phyloP scores from a whole-genome alignment of 805 yeast species.

The Ogataea pini region DNA sequence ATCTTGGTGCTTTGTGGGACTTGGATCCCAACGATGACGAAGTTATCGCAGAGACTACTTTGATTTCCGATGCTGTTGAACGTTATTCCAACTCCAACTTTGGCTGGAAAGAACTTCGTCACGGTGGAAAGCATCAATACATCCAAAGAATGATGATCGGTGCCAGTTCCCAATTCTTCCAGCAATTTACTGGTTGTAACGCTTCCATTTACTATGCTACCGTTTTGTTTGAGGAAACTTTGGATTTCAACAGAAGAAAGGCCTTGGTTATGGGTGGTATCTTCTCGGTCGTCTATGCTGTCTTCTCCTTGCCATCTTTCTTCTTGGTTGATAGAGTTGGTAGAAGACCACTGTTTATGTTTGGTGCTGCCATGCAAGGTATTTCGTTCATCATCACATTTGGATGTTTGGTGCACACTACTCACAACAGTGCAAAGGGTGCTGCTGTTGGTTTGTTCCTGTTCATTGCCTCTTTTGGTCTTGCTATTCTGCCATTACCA shows the following conservation, averaged over 20 bases:
- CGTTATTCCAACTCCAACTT: conserved; percentile 35
- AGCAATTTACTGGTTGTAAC: conserved; percentile 71
- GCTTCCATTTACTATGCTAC: conserved; percentile 69
- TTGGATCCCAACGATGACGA: conserved; percentile 35
- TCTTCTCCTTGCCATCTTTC: conserved; percentile 63
- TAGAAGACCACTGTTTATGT: conserved; percentile 54
- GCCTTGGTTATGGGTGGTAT: conserved; percentile 67
- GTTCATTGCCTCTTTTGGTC: conserved; percentile 57
- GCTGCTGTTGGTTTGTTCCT: conserved; percentile 69
- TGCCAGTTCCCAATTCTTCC: conserved; percentile 66
- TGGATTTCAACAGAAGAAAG: conserved; percentile 51
- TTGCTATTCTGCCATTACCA: conserved; percentile 42
- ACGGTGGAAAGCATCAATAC: conserved; percentile 55
- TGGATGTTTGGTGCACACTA: conserved; percentile 45
- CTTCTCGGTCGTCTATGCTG: conserved; percentile 60
- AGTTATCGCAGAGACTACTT: conserved; percentile 30
- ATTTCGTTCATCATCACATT: conserved; percentile 50
- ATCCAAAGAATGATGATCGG: conserved; percentile 62
- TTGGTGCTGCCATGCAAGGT: conserved; percentile 54
- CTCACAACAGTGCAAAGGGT: conserved; percentile 51
- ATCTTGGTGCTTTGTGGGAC: conserved; percentile 46
- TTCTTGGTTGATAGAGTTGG: conserved; percentile 62
- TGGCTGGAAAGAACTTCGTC: conserved; percentile 45
- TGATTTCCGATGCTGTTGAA: conserved; percentile 36
- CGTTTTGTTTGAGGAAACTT: conserved; percentile 52